These are phyloP conservation scores for Diplotaxis tenuifolia DNA, from an alignment of 345 rosid genomes.

Conservation along the genomic window DNA sequence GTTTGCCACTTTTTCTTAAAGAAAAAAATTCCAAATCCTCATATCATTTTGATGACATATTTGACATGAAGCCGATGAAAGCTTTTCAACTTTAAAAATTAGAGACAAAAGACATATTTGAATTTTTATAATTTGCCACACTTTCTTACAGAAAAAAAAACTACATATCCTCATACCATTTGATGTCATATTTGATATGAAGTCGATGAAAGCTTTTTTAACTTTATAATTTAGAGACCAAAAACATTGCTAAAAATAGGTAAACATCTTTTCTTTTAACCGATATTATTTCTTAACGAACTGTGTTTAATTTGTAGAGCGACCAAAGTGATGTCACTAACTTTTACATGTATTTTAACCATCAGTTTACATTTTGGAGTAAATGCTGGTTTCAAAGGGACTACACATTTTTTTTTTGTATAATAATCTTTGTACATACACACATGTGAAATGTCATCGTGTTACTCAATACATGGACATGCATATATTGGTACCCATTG, in stretches of 20 bases:
- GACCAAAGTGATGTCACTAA: background rate
- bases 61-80: background rate
- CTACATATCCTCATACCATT: background rate
- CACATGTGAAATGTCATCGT: background rate
- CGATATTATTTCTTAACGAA: background rate
- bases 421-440: background rate
- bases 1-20: background rate
- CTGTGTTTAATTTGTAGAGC: background rate
- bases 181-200: background rate
- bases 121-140: too few species aligned
- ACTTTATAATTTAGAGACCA: background rate
- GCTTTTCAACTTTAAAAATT: background rate
- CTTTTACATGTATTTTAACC: background rate
- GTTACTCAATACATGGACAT: slow-evolving; percentile 1
- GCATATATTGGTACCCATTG: slow-evolving; percentile 6
- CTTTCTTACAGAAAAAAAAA: background rate
- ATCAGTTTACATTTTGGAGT: background rate
- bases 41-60: background rate
- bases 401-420: background rate
- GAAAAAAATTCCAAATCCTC: background rate
- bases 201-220: background rate
- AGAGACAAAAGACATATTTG: background rate
- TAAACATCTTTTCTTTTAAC: background rate
- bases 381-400: background rate
- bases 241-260: background rate